Evolutionary conservation across 2,329 filamentous ascomycete genomes (phyloP).

Genomic region (Arachnomyces sp.): DNA sequence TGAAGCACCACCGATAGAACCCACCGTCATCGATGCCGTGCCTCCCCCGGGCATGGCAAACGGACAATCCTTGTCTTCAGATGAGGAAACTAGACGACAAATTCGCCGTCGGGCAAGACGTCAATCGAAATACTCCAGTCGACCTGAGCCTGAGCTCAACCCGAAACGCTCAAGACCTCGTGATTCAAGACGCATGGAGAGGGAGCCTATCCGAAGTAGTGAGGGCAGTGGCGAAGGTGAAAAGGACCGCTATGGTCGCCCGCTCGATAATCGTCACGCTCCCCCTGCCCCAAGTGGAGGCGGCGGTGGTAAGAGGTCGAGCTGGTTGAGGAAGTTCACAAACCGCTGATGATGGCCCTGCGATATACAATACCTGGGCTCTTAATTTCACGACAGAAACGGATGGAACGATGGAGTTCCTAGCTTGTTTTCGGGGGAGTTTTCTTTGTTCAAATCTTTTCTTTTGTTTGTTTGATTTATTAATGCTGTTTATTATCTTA

Average conservation of each 20-base stretch:
- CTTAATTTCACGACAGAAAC: neutral
- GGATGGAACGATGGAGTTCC: neutral
- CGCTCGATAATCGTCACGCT: constrained; percentile 2
- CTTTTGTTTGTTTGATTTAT: too few relatives aligned
- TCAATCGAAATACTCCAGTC: constrained; percentile 32
- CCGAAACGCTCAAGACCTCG: constrained; percentile 25
- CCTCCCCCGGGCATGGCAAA: constrained; percentile 21
- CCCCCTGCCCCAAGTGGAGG: constrained; percentile 12
- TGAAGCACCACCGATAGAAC: constrained; percentile 38
- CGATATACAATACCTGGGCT: too few relatives aligned
- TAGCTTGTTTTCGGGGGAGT: neutral
- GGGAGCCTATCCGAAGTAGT: constrained; percentile 30
- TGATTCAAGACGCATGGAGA: constrained; percentile 22
- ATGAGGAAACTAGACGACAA: constrained; percentile 33
- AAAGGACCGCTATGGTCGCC: constrained; percentile 15
- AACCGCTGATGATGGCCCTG: constrained; percentile 19
- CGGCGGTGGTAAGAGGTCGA: constrained; percentile 27
- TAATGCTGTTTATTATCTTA: too few relatives aligned
- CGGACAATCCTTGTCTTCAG: constrained; percentile 32
- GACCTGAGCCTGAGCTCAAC: constrained; percentile 33
- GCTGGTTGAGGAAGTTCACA: constrained; percentile 38
- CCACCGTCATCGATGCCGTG: constrained; percentile 38
- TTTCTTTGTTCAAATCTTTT: too few relatives aligned
- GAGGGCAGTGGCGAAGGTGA: constrained; percentile 34
- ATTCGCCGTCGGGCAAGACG: constrained; percentile 31